A percentile compares a stretch with the other conserved stretches of the same genome.
phyloP scores from a whole-genome alignment of 1,139 yeast genomes.

The Zygotorulaspora mrakii region DNA sequence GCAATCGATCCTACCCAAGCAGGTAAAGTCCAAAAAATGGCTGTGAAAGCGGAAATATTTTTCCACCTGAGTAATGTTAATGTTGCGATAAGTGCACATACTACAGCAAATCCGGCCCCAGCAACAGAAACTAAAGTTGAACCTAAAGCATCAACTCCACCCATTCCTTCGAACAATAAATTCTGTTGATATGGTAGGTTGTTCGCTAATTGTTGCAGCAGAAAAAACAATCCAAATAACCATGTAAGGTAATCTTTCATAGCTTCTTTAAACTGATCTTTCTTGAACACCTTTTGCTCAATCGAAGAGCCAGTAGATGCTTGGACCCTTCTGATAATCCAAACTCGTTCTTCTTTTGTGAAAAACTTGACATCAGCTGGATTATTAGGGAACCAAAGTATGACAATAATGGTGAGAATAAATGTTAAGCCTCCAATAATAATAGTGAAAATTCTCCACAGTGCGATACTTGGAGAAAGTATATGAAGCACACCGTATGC shows the following conservation, averaged over 20 bases:
- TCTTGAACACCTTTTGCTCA: constrained; percentile 45
- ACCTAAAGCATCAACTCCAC: constrained; percentile 42
- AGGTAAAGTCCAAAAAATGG: constrained; percentile 42
- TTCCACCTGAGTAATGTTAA: constrained; percentile 26
- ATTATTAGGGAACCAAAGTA: constrained; percentile 45
- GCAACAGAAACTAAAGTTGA: constrained; percentile 54
- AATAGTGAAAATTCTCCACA: constrained; percentile 43
- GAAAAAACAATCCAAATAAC: constrained; percentile 41
- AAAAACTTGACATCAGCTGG: constrained; percentile 43
- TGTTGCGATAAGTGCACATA: constrained; percentile 39
- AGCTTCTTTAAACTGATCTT: constrained; percentile 44
- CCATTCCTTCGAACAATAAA: constrained; percentile 43
- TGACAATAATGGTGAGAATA: constrained; percentile 36
- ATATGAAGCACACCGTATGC: constrained; percentile 43
- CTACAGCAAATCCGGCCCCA: constrained; percentile 44
- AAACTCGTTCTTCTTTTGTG: constrained; percentile 42
- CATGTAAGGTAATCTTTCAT: constrained; percentile 48
- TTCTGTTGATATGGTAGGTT: constrained; percentile 48
- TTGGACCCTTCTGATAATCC: constrained; percentile 45
- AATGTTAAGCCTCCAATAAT: constrained; percentile 46
- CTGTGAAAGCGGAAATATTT: constrained; percentile 37
- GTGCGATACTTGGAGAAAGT: constrained; percentile 43
- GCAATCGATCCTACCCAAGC: constrained; percentile 46
- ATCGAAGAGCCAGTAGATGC: constrained; percentile 43
- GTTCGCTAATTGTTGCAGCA: constrained; percentile 46